Base-by-base conservation (phyloP, 805 yeast species). In the Isabelozyma gotoi region DNA sequence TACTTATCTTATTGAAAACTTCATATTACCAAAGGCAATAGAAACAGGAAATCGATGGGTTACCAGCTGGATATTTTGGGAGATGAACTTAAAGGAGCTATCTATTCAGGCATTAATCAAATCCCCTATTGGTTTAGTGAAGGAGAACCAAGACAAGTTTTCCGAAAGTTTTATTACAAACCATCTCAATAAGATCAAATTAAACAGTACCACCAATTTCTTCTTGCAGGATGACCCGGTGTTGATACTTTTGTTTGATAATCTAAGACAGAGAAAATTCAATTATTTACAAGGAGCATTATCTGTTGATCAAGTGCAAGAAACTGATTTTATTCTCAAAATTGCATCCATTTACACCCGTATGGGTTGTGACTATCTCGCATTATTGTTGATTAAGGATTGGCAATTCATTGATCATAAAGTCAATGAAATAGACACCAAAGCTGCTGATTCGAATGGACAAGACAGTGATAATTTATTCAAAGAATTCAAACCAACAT, bases 291-390 rank as follows among this genome's bases (percentile, higher is more conserved):
- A 71, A 43, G 85, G 83, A 2, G 71, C 83, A 0, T 52, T 73
- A 4, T 68, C 72, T 6, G 61, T 80, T 7, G 64, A 63, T 20
- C 65, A 72, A 1, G 45, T 48, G 2, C 63, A 63, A 34, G 97
- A 92, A 54, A 80, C 77, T 43, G 68, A 74, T 4, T 82, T 84
- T 54, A 75, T 90, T 12, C 55, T 78, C 10, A 78, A 82, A 48
- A 84, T 84, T 6, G 74, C 86, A 6, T 68, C 76, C 31, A 84
- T 89, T 47, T 87, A 89, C 55, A 74, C 80, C 12, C 72, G 95
- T 44, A 88, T 91, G 96, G 98, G 98, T 0, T 91, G 98, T 65
- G 96, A 91, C 54, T 78, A 82, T 46, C 61, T 92, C 34, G 82
- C 90, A 0, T 57, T 87, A 18, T 74, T 80, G 40, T 60, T 90